Conservation (phyloP, 2,329 filamentous ascomycete species). For the Zarea fungicola region DNA sequence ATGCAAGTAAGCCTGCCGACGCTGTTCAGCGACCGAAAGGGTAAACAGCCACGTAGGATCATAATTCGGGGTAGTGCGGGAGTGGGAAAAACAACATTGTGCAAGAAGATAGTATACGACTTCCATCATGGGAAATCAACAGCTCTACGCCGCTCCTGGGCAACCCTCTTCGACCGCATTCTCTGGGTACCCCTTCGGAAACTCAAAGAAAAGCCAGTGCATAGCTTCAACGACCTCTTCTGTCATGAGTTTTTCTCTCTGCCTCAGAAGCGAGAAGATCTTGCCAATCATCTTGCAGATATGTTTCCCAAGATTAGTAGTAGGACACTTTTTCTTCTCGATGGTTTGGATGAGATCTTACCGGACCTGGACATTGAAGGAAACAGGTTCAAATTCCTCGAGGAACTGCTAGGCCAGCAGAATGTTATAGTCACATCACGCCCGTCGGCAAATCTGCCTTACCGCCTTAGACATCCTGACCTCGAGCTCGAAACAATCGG, state of each 20-base stretch:
- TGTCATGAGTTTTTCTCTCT: not conserved
- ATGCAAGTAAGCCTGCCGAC: not conserved
- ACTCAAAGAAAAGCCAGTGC: slow-evolving; percentile 13
- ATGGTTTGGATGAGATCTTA: not conserved
- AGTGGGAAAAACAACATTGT: slow-evolving; percentile 33
- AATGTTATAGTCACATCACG: not conserved
- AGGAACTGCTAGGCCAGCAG: not conserved
- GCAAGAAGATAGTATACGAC: slow-evolving; percentile 33
- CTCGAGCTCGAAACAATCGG: not conserved
- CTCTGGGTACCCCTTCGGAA: slow-evolving; percentile 32
- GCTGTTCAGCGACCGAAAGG: not conserved
- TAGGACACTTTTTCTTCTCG: not conserved
- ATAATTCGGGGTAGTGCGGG: slow-evolving; percentile 30
- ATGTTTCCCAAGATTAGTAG: not conserved
- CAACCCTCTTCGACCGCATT: slow-evolving; percentile 24
- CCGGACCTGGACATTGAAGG: not conserved
- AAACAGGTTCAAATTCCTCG: not conserved
- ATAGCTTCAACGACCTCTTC: not conserved
- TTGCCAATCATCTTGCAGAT: not conserved
- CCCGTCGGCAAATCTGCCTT: not conserved
- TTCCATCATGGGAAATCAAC: slow-evolving; percentile 15
- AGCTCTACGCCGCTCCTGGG: slow-evolving; percentile 19
- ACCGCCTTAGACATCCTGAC: not conserved
- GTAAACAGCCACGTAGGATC: not conserved
- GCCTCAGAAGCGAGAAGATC: not conserved